Evolutionary conservation across 495 filamentous ascomycete genomes (phyloP).

Genomic region (Penicillium tannophilum): DNA sequence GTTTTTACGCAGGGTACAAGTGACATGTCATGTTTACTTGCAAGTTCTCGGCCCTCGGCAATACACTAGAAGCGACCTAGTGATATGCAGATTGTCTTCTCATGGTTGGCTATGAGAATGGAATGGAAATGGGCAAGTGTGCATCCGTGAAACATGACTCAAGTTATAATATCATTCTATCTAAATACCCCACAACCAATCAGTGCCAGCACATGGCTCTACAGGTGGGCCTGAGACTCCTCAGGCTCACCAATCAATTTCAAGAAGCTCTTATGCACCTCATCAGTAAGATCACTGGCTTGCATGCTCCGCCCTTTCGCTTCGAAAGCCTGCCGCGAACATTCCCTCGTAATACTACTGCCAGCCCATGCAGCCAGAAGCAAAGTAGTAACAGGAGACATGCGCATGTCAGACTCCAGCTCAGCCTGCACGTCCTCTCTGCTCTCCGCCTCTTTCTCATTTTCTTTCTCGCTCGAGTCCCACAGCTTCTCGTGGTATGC

Average conservation of each 20-base stretch:
- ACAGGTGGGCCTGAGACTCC: constrained; percentile 44
- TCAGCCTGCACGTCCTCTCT: constrained; percentile 45
- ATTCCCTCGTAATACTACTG: constrained; percentile 85
- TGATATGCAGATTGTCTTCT: too few relatives aligned
- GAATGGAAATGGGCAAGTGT: too few relatives aligned
- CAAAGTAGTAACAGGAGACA: constrained; percentile 64
- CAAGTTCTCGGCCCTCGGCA: background rate
- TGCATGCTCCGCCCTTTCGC: constrained; percentile 89
- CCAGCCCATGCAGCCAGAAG: constrained; percentile 84
- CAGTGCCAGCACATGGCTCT: background rate
- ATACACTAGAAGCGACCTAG: background rate
- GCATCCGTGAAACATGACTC: too few relatives aligned
- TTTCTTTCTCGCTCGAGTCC: constrained; percentile 61
- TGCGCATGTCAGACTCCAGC: constrained; percentile 45
- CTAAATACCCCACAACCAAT: too few relatives aligned
- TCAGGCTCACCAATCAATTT: constrained; percentile 67
- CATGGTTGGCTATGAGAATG: too few relatives aligned
- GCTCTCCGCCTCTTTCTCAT: constrained; percentile 38
- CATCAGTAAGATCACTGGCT: constrained; percentile 90
- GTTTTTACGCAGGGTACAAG: background rate
- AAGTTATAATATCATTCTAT: too few relatives aligned
- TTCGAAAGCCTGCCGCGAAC: constrained; percentile 82
- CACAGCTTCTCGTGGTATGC: constrained; percentile 84
- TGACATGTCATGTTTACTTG: background rate
- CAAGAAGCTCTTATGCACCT: constrained; percentile 82